Conservation (phyloP, 345 rosid genomes). For the Euphorbia lathyris region DNA sequence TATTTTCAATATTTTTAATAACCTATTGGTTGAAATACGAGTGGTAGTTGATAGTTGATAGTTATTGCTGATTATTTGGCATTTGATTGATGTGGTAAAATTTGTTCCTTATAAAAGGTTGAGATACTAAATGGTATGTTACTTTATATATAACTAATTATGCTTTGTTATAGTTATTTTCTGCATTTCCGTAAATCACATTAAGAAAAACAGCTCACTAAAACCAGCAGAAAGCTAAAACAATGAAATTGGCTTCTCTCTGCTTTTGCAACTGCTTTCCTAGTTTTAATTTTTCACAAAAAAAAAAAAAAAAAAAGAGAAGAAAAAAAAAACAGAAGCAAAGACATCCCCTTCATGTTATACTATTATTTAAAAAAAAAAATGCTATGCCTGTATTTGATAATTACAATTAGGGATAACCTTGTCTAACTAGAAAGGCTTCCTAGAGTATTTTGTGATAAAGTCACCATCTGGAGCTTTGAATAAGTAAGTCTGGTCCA, state of each 20-base stretch:
- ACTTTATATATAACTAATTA: too few species aligned
- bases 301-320: too few species aligned
- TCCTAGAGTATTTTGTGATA: not conserved
- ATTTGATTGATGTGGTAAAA: not conserved
- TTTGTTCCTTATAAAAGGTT: not conserved
- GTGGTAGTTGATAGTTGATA: not conserved
- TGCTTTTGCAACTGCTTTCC: too few species aligned
- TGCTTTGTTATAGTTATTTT: not conserved
- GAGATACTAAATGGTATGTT: not conserved
- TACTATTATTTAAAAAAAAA: too few species aligned
- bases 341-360: too few species aligned
- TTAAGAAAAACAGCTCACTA: too few species aligned
- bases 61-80: not conserved
- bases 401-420: not conserved
- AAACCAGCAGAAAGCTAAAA: too few species aligned
- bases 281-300: too few species aligned
- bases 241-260: too few species aligned
- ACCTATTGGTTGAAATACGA: not conserved
- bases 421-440: not conserved
- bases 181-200: not conserved
- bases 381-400: not conserved
- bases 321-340: too few species aligned
- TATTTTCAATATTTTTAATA: not conserved
- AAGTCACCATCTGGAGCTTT: too few species aligned
- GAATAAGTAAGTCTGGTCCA: too few species aligned